Percentiles rank a stretch among this genome's conserved stretches.
These are phyloP conservation scores for Mycothermus thermophilus DNA, from an alignment of 495 filamentous ascomycete genomes.

Conservation along the genomic window DNA sequence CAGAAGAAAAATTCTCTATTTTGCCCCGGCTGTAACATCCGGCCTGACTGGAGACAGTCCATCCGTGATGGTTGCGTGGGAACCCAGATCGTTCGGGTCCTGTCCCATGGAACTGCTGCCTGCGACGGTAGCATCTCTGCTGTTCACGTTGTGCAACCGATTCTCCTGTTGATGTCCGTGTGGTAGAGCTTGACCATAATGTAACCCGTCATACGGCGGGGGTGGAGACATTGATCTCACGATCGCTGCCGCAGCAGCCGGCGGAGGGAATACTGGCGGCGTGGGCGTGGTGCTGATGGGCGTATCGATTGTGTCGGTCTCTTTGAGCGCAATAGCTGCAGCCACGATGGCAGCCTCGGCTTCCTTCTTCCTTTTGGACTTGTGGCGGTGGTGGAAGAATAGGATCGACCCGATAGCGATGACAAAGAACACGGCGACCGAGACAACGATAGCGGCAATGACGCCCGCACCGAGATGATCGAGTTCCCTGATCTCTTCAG, in stretches of 20 bases:
- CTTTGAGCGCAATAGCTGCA: too few relatives aligned
- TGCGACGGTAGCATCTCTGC: not conserved
- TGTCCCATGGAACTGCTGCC: not conserved
- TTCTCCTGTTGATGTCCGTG: too few relatives aligned
- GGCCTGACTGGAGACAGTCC: too few relatives aligned
- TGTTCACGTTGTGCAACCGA: too few relatives aligned
- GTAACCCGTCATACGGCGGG: slow-evolving; percentile 4
- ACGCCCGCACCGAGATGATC: not conserved
- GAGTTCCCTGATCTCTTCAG: too few relatives aligned
- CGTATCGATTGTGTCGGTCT: too few relatives aligned
- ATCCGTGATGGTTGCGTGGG: slow-evolving; percentile 4
- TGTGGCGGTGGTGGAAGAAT: not conserved
- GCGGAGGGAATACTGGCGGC: too few relatives aligned
- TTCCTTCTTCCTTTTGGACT: not conserved
- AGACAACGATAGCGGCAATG: slow-evolving; percentile 5
- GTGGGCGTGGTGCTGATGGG: too few relatives aligned
- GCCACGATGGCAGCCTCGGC: not conserved
- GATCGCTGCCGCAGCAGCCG: not conserved
- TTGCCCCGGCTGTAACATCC: slow-evolving; percentile 1
- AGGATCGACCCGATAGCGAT: not conserved
- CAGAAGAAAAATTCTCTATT: too few relatives aligned
- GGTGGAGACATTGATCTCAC: slow-evolving; percentile 4
- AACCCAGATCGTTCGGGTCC: not conserved
- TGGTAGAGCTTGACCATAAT: not conserved
- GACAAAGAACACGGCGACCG: slow-evolving; percentile 2